Conservation (phyloP, 345 rosid genomes). For the Sonneratia alba region DNA sequence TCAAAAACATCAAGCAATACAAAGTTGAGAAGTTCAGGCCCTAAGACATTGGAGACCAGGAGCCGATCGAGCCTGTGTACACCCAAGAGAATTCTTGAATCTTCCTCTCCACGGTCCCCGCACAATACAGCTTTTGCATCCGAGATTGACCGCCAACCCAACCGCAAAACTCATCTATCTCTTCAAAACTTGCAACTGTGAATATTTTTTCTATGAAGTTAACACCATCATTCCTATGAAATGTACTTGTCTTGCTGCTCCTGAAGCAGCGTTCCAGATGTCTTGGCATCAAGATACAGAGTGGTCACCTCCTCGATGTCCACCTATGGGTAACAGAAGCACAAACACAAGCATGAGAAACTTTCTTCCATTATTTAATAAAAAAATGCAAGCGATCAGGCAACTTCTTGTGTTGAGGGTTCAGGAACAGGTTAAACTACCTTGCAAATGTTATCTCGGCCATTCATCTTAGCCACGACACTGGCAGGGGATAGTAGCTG, state of each 20-base stretch:
- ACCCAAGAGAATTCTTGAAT: no score
- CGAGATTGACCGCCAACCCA: no score
- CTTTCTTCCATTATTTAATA: no score
- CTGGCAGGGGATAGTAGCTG: conserved; percentile 91
- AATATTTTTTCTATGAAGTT: not conserved
- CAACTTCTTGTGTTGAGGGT: not conserved
- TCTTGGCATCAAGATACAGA: conserved; percentile 82
- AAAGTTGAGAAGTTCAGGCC: no score
- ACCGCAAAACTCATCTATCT: not conserved
- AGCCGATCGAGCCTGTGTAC: no score
- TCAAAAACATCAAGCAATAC: no score
- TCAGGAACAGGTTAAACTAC: conserved; percentile 20
- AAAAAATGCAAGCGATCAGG: not conserved
- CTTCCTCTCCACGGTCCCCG: no score
- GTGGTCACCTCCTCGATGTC: conserved; percentile 79
- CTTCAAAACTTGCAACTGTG: not conserved
- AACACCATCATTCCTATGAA: conserved; percentile 28
- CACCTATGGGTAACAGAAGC: conserved; percentile 31
- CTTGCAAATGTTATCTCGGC: conserved; percentile 90
- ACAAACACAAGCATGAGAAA: no score
- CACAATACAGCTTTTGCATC: no score
- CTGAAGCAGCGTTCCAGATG: conserved; percentile 82
- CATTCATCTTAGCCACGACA: conserved; percentile 83
- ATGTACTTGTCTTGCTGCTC: conserved; percentile 90
- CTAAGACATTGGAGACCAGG: no score